Conservation (phyloP, 495 filamentous ascomycete species). For the Neurospora cerealis region DNA sequence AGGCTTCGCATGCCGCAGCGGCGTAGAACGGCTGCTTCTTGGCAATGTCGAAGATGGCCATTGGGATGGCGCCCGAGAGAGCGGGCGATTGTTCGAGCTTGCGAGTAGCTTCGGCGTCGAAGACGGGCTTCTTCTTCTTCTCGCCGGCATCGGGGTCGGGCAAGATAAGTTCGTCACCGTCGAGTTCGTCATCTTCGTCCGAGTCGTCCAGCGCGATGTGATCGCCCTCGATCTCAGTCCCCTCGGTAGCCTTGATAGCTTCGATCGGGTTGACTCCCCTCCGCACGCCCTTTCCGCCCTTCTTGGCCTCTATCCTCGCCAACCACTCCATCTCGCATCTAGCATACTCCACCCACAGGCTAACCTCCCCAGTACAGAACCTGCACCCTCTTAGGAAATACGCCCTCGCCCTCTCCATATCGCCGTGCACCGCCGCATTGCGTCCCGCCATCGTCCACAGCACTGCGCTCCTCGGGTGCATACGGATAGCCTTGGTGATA, state of each 20-base stretch:
- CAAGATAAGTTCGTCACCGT: slow-evolving; percentile 33
- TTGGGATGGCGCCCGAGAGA: slow-evolving; percentile 79
- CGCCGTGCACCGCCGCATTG: slow-evolving; percentile 62
- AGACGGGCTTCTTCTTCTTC: slow-evolving; percentile 23
- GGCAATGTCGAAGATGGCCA: slow-evolving; percentile 83
- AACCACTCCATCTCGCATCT: slow-evolving; percentile 90
- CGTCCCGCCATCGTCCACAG: slow-evolving; percentile 84
- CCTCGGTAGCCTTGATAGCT: slow-evolving; percentile 29
- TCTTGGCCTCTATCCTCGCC: slow-evolving; percentile 62
- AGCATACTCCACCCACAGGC: slow-evolving; percentile 81
- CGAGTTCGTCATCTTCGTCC: slow-evolving; percentile 28
- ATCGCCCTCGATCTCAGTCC: slow-evolving; percentile 17
- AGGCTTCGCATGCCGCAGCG: slow-evolving; percentile 53
- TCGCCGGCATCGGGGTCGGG: slow-evolving; percentile 27
- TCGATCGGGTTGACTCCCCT: slow-evolving; percentile 27
- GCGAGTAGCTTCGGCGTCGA: slow-evolving; percentile 48
- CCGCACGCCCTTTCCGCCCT: slow-evolving; percentile 50
- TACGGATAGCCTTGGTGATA: slow-evolving; percentile 63
- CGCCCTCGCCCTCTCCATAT: slow-evolving; percentile 69
- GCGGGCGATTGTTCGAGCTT: slow-evolving; percentile 69
- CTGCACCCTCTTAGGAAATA: slow-evolving; percentile 85
- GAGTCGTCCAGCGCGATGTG: slow-evolving; percentile 28
- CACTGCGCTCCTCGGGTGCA: slow-evolving; percentile 75
- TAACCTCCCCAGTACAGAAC: slow-evolving; percentile 64
- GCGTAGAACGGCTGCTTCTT: slow-evolving; percentile 65